Evolutionary conservation across 2,329 filamentous ascomycete genomes (phyloP), one percentile per base, ranked within the genome.

Genomic region (Fusarium dimerum): DNA sequence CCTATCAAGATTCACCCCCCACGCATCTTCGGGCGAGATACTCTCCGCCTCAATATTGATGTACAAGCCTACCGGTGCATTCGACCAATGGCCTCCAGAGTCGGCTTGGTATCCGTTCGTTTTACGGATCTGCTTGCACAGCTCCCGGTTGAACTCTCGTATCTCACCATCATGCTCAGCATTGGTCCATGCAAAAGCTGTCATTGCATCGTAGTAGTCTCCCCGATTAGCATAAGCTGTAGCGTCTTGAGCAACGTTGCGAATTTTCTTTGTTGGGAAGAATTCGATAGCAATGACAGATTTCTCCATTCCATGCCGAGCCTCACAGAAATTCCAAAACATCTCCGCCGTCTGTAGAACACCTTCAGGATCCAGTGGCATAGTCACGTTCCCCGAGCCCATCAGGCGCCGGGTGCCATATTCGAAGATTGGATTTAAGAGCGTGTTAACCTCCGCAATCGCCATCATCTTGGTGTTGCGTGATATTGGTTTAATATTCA

Each of bases 201-300:
- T 68, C 47, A 75, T 65, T 2, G 72, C 72, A 44, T 80, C 77
- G 54, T 76, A 76, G 38, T 76, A 75, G 6, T 62, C 61, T 8
- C 74, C 76, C 5, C 78, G 70, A 54, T 75, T 77, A 4, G 76
- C 73, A 50, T 77, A 78, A 0, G 78, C 73, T 6, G 73, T 80
- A 1, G 67, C 70, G 3, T 66, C 54, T 1, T 67, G 56, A 0
- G 67, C 59, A 5, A 76, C 66, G n/a, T 67, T 59, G 2, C 68
- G 66, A 20, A 75, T 66, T 58, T 75, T 73, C 4, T 64, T 60
- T 48, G 73, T 71, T 17, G 77, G 70, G 20, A 73, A 71, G 20
- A 75, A 67, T 54, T 81, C 78, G 5, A 77, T 71, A 1, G 74
- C 63, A 41, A 66, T 30, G 12, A 55, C 55, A 2, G 64, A 64